phyloP scores from a whole-genome alignment of 495 filamentous ascomycete species.

The Cercophora newfieldiana region DNA sequence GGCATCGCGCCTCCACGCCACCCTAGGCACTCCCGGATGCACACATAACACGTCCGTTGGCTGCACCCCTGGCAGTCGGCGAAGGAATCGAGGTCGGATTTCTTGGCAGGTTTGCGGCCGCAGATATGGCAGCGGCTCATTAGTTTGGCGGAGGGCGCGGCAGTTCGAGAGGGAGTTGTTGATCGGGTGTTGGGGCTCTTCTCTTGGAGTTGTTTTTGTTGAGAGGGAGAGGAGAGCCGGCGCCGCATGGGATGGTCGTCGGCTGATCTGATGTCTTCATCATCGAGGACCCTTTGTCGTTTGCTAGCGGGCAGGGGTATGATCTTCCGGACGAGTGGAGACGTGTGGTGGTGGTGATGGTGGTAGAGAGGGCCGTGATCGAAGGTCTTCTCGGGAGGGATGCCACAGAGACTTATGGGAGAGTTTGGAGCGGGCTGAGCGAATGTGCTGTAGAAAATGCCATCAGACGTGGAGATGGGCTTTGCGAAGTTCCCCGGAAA shows the following conservation, averaged over 20 bases:
- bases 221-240: background rate
- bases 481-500: constrained; percentile 25
- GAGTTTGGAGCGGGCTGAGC: background rate
- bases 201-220: background rate
- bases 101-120: constrained; percentile 48
- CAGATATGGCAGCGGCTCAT: constrained; percentile 52
- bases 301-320: constrained; percentile 39
- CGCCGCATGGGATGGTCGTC: background rate
- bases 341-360: constrained; percentile 20
- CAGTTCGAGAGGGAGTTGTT: constrained; percentile 1
- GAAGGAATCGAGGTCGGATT: constrained; percentile 49
- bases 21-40: constrained; percentile 47
- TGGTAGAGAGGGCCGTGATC: constrained; percentile 17
- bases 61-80: constrained; percentile 49
- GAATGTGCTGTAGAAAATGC: background rate
- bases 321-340: constrained; percentile 29
- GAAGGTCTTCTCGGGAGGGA: constrained; percentile 13
- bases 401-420: constrained; percentile 10
- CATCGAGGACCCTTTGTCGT: constrained; percentile 22
- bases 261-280: constrained; percentile 10
- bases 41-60: constrained; percentile 49
- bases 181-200: constrained; percentile 1
- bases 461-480: constrained; percentile 18
- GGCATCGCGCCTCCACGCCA: constrained; percentile 27
- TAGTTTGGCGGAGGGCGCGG: constrained; percentile 19